These are phyloP conservation scores for Hypoxylon sp. DNA, from an alignment of 2,329 filamentous ascomycete species.

Conservation along the genomic window DNA sequence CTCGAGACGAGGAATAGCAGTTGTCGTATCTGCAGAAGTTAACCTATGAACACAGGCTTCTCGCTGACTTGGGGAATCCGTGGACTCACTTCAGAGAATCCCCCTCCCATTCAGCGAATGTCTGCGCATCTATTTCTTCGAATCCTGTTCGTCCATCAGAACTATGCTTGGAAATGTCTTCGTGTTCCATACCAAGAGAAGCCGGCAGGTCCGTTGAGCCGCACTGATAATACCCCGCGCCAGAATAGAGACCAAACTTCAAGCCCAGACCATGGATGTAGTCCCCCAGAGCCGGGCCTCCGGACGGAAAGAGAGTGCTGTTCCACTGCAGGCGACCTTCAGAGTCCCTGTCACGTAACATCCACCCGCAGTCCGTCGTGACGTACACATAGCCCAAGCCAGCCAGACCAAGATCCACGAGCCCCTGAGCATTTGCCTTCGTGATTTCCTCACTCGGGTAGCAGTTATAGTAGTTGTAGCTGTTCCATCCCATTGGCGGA, in stretches of 20 bases:
- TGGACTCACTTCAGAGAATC: conserved; percentile 63
- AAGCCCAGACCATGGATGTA: conserved; percentile 62
- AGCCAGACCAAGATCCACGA: conserved; percentile 64
- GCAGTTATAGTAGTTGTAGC: conserved; percentile 68
- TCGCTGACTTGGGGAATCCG: background rate
- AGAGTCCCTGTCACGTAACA: conserved; percentile 52
- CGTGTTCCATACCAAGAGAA: conserved; percentile 53
- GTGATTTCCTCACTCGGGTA: conserved; percentile 61
- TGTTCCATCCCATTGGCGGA: conserved; percentile 67
- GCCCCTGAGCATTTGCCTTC: conserved; percentile 63
- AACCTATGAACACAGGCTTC: background rate
- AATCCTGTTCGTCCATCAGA: conserved; percentile 48
- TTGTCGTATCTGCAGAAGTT: conserved; percentile 58
- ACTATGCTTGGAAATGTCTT: background rate
- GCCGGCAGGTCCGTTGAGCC: conserved; percentile 58
- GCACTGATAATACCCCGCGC: conserved; percentile 59
- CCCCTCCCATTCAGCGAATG: conserved; percentile 58
- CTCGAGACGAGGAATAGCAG: conserved; percentile 59
- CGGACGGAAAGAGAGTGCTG: conserved; percentile 61
- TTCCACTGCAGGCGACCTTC: conserved; percentile 64
- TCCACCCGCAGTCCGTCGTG: conserved; percentile 71
- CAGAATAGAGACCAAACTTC: conserved; percentile 67
- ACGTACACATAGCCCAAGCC: conserved; percentile 67
- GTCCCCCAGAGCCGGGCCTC: conserved; percentile 59
- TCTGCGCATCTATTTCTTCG: conserved; percentile 56